These are phyloP conservation scores for Corymbia calophylla DNA, from an alignment of 441 rosid genomes.

Conservation along the genomic window DNA sequence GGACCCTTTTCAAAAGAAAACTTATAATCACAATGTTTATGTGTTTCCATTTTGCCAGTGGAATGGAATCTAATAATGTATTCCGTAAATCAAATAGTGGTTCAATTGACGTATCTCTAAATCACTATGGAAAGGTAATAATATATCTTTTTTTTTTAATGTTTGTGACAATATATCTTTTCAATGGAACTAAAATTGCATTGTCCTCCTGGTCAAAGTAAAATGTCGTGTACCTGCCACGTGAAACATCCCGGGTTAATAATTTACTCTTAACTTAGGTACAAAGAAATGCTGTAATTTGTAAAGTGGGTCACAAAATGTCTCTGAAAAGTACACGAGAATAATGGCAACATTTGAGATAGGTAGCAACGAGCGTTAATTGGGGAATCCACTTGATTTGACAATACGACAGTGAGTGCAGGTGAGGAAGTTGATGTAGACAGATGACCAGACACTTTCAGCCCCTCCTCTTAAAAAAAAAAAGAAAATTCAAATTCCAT, in stretches of 20 bases:
- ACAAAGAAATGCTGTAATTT: not conserved
- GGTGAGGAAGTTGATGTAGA: conserved; percentile 34
- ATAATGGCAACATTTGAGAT: not conserved
- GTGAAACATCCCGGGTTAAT: not conserved
- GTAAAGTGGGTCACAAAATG: not conserved
- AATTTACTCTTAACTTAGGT: not conserved
- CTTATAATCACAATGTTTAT: not conserved
- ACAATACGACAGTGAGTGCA: conserved; percentile 34
- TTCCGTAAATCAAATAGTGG: not conserved
- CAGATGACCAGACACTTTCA: conserved; percentile 34
- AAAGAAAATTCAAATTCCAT: not conserved
- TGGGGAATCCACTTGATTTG: conserved; percentile 32
- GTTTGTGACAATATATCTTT: not conserved
- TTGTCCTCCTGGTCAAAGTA: not conserved
- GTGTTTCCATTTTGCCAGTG: not conserved
- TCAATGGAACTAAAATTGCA: not conserved
- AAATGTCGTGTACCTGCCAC: not conserved
- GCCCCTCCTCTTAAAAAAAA: not conserved
- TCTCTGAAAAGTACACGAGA: not conserved
- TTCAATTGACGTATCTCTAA: not conserved
- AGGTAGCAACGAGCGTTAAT: not conserved
- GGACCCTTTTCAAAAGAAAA: not conserved
- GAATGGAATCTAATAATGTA: not conserved
- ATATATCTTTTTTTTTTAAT: not conserved
- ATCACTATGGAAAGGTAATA: not conserved